Evolutionary conservation across 116 monocot species (phyloP), one percentile per base, ranked within the genome.

Genomic region (Phalaenopsis hybrid): DNA sequence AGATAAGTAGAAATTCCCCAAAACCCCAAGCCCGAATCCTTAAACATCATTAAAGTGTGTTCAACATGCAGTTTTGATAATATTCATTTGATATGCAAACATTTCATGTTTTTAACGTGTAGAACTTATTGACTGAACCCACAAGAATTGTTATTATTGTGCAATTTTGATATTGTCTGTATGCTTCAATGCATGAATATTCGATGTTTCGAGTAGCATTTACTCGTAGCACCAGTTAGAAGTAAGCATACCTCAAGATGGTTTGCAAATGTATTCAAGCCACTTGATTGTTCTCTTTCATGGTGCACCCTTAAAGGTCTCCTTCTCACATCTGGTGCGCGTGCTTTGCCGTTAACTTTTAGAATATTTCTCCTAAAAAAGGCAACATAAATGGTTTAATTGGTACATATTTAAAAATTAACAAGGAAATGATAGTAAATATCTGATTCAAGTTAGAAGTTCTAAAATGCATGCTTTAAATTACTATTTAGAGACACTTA

Each of bases 291-390:
- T 81, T 81, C 82, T 79, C 86, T 79, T 80, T 82, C 57, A 85
- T 82, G 90, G 63, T 61, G 69, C 28, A 70, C 44, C 85, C 90
- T 90, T 86, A 87, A 77, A 85, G 84, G 57, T 83, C 87, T 93
- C 82, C 55, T 83, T 84, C 77, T 72, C 57, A 82, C 86, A 84
- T 87, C 90, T 81, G 81, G 45, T 5, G 69, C 88, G 80, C 50
- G 88, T 9, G 51, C 82, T 82, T 81, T 84, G 69, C 74, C 33
- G 51, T 79, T 23, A 34, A 23, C 58, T 59, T 83, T 92, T 81
- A 74, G 31, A 51, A 50, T 44, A 48, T 81, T 91, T 81, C 82
- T 88, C 86, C 98, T 98, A 90, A 45, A 85, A 61, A 75, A 69
- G 12, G 57, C 1, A 81, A 21, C 6, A 12, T 10, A 82, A 25